Evolutionary conservation across 805 yeast genomes (phyloP).

Genomic region (Sugiyamaella mastotermitis): DNA sequence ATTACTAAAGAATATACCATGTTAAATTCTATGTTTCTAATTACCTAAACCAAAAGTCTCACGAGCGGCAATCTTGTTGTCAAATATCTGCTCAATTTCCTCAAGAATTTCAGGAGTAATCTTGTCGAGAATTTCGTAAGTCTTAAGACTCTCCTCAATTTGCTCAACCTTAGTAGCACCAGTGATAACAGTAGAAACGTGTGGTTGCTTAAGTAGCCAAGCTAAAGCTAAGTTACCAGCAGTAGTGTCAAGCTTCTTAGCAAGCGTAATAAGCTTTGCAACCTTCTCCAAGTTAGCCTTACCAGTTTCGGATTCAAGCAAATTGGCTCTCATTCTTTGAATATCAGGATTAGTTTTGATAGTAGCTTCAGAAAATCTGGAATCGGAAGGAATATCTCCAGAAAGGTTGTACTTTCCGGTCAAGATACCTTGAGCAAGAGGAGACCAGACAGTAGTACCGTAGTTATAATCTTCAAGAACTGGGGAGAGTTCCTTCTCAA

Average conservation of each 20-base stretch:
- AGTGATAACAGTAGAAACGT: slow-evolving; percentile 27
- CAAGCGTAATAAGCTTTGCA: slow-evolving; percentile 20
- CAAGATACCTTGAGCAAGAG: slow-evolving; percentile 28
- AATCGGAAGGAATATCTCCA: slow-evolving; percentile 22
- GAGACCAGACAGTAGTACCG: slow-evolving; percentile 30
- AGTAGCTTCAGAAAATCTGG: slow-evolving; percentile 18
- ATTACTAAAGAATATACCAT: too few relatives aligned
- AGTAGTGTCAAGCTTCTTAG: slow-evolving; percentile 24
- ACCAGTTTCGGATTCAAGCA: slow-evolving; percentile 22
- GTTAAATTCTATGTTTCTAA: too few relatives aligned
- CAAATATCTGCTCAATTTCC: slow-evolving; percentile 25
- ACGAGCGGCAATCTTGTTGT: slow-evolving; percentile 22
- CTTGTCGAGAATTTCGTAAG: slow-evolving; percentile 25
- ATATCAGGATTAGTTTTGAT: slow-evolving; percentile 9
- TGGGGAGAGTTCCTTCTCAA: slow-evolving; percentile 28
- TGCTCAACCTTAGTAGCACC: slow-evolving; percentile 29
- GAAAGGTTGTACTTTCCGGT: slow-evolving; percentile 29
- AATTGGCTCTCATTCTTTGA: slow-evolving; percentile 9
- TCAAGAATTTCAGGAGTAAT: slow-evolving; percentile 25
- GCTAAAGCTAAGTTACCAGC: slow-evolving; percentile 29
- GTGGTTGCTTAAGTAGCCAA: slow-evolving; percentile 26
- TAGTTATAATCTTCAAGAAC: slow-evolving; percentile 25
- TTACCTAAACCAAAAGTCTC: slow-evolving; percentile 10
- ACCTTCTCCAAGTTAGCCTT: slow-evolving; percentile 23
- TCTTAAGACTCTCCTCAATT: slow-evolving; percentile 25